Base-by-base conservation (phyloP, 139 green algal genomes). In the Pleodorina starrii region DNA sequence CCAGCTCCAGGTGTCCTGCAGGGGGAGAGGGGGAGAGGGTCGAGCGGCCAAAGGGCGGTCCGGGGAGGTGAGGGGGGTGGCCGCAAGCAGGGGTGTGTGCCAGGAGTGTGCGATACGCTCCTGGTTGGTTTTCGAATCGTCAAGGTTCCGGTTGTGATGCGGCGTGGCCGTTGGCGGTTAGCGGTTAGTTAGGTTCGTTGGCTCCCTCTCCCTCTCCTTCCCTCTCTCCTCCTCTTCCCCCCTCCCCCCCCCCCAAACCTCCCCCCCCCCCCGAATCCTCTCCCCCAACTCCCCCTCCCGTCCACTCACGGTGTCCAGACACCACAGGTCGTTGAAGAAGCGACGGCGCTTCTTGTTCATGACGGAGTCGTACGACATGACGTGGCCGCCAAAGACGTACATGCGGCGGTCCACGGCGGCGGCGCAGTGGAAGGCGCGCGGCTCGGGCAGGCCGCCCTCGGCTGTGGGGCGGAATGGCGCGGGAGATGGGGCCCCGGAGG, bases 271-370 rank as follows among this genome's bases (percentile, higher is more conserved):
- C n/a, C n/a, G n/a, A n/a, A n/a, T n/a, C n/a, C n/a, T n/a, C n/a
- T n/a, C n/a, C n/a, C n/a, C n/a, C n/a, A n/a, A n/a, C n/a, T n/a
- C n/a, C n/a, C n/a, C n/a, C n/a, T n/a, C n/a, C n/a, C n/a, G n/a
- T n/a, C n/a, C n/a, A n/a, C n/a, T n/a, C 63, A 95, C 92, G 60
- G 92, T 96, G 78, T 96, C 89, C 19, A 97, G 90, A 42, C 77
- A 82, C 96, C 96, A 97, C 21, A 97, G 73, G 86, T 97, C 96
- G 72, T 95, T 93, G 92, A 96, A 97, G 71, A 97, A 97, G 38
- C 92, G 91, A 14, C 95, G 95, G n/a, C 93, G 77, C 77, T 93
- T 95, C 43, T 92, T 89, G 82, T 93, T 93, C 46, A 92, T 75
- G 75, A 88, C 90, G 1, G 93, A 60, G 43, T 93, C 87, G 75